Conservation (phyloP, 1,139 yeast genomes). For the Nadsonia commutata region DNA sequence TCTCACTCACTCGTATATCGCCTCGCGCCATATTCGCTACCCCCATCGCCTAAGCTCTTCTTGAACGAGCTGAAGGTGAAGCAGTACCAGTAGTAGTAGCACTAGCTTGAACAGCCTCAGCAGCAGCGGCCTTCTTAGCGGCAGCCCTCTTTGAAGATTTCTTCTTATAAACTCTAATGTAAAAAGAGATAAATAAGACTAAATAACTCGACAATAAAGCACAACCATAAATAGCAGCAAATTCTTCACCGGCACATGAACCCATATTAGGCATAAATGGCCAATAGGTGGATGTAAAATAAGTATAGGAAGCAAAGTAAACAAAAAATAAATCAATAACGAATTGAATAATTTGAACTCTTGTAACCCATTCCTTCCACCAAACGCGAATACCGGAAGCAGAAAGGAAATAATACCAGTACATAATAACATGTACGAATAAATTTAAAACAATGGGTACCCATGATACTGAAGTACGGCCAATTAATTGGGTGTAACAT, state of each 20-base stretch:
- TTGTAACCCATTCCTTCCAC: conserved; percentile 99
- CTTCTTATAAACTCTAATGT: conserved; percentile 68
- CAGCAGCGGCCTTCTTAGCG: conserved; percentile 14
- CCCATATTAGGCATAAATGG: conserved; percentile 65
- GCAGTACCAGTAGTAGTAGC: conserved; percentile 11
- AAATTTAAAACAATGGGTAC: conserved; percentile 82
- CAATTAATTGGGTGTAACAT: conserved; percentile 88
- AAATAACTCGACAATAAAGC: conserved; percentile 79
- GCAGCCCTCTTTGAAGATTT: conserved; percentile 7
- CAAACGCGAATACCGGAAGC: conserved; percentile 92
- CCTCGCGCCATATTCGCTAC: no score
- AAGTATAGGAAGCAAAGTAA: conserved; percentile 74
- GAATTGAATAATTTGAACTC: conserved; percentile 90
- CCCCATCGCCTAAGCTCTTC: conserved; percentile 7
- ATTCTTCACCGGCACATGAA: conserved; percentile 81
- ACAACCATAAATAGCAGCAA: conserved; percentile 87
- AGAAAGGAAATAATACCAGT: conserved; percentile 91
- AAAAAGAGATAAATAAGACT: conserved; percentile 83
- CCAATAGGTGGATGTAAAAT: conserved; percentile 27
- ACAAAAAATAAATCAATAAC: conserved; percentile 79
- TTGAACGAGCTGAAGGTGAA: conserved; percentile 6
- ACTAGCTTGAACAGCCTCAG: conserved; percentile 8
- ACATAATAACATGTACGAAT: conserved; percentile 93
- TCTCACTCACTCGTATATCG: no score
- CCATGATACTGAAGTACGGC: conserved; percentile 85